Base-by-base conservation (phyloP, 2,329 filamentous ascomycete species). In the Amylocarpus encephaloides region DNA sequence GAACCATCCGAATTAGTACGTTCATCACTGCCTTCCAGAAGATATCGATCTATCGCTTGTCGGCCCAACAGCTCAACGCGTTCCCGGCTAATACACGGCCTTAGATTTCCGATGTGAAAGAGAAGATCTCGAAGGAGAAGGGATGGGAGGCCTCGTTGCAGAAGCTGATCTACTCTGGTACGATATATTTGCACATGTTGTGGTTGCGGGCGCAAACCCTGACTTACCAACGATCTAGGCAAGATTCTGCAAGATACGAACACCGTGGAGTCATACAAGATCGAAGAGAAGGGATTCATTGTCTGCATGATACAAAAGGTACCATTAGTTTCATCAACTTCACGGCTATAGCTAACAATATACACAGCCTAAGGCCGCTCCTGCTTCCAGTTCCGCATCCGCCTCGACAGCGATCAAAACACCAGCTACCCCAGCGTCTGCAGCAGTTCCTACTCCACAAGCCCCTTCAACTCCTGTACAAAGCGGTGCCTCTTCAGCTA, bases 261-360 rank as follows among this genome's bases (percentile, higher is more conserved):
- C 67, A 95, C 91, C 2, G 87, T 98, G 62, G 89, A 90, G 70
- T 91, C 88, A 36, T 97, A 97, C 76, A 95, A 89, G 73, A 97
- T 98, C 57, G 92, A 98, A 72, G 93, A 97, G 79, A 98, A 97
- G 78, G 93, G 93, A 34, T 98, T 97, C 69, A 90, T 98, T 64
- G 93, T 98, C 54, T 98, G 93, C 75, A 95, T 98, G 83, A 85
- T 95, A 63, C 89, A 88, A 68, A 97, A 97, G 87, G 91, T 95
- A 74, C 56, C 70, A 22, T 56, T 32, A 16, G 29, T 10, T 13
- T 7, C 2, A 18, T n/a, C 16, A 11, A 16, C 12, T 34, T 2
- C 7, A 10, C 16, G 30, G 16, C 22, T 16, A 36, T 15, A 30
- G 30, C 36, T n/a, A 56, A 55, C 67, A 55, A 67, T 52, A 45